Conservation (phyloP, 2,329 filamentous ascomycete genomes). For the Phialophora verrucosa region DNA sequence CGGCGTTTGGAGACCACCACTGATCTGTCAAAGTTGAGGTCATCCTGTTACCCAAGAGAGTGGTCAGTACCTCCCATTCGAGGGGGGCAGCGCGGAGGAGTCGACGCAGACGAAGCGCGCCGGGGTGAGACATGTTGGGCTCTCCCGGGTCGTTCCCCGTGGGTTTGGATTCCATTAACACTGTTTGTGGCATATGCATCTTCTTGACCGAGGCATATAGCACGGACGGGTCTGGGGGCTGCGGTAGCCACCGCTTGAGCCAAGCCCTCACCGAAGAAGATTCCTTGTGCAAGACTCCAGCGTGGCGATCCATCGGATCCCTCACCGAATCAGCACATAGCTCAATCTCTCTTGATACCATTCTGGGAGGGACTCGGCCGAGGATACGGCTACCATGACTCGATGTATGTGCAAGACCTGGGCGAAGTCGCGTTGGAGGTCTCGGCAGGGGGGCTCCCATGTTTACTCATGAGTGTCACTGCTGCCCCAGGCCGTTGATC, state of each 20-base stretch:
- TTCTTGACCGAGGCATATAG: background rate
- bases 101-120: background rate
- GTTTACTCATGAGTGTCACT: background rate
- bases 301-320: background rate
- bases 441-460: background rate
- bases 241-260: background rate
- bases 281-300: background rate
- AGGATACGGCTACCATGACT: background rate
- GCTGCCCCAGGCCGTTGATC: background rate
- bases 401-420: background rate
- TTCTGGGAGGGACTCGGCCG: background rate
- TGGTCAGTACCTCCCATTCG: background rate
- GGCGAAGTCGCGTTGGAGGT: background rate
- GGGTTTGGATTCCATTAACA: background rate
- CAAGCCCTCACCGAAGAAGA: background rate
- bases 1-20: background rate
- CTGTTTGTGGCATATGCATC: background rate
- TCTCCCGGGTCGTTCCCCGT: background rate
- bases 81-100: background rate
- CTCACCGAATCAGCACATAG: background rate
- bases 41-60: background rate
- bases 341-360: background rate
- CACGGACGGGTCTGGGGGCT: background rate
- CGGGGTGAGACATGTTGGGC: background rate
- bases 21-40: background rate